Evolutionary conservation across 306 rosid species (phyloP), one percentile per base, ranked within the genome.

Genomic region (Rosa rugosa): DNA sequence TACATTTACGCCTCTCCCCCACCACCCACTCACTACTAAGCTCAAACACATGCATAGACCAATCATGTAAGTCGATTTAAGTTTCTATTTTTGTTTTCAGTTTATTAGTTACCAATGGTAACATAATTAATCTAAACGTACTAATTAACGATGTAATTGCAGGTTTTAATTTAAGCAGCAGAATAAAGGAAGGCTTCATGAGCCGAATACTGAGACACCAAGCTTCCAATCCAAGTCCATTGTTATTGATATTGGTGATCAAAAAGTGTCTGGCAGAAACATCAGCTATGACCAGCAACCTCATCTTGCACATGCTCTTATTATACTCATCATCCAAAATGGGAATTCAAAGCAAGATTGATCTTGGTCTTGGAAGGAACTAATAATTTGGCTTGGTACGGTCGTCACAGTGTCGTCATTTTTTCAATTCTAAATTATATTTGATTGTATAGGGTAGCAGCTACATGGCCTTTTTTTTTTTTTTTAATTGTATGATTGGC

Each of bases 111-210:
- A 31, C 17, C 42, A 31, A 63, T 16, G n/a, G 2, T 31, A 34
- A 59, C 36, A 36, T 18, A 3, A 27, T 4, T 11, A 25, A 53
- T 20, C 16, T 57, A 8, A 56, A 66, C 42, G 4, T 5, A 36
- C 64, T 40, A 44, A 70, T 54, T 51, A 17, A n/a, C 4, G 51
- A 14, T 8, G 11, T 31, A 38, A 17, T 77, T 78, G 34, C 97
- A 94, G 99, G 93, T 91, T 88, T 63, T 88, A 83, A 89, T 86
- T 86, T 89, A 81, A 71, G 60, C 77, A 71, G 80, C 68, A 84
- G 68, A 94, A 94, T 94, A 94, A 94, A 91, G 80, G 83, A 81
- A 87, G 85, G 79, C 90, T 86, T 83, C 84, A 44, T 80, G 49
- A 67, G 83, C 80, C 85, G 75, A 78, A 81, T 54, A 79, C 78